Evolutionary conservation across 148 eudicot species (phyloP).

Genomic region (Dysphania ambrosioides): DNA sequence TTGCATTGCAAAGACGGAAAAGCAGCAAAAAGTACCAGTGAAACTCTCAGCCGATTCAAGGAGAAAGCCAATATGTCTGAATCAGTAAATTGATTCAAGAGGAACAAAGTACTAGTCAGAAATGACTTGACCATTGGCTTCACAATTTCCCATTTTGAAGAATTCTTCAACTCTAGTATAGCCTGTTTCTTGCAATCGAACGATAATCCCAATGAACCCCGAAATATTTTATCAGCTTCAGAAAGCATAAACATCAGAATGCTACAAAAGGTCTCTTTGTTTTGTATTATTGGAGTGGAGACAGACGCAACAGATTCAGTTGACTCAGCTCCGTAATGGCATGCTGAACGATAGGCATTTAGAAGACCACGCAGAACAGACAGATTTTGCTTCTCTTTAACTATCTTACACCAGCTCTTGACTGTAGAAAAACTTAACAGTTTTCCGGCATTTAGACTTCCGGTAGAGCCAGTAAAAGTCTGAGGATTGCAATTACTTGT

Average conservation of each 20-base stretch:
- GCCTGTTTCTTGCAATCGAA: conserved; percentile 54
- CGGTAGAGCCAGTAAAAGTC: conserved; percentile 30
- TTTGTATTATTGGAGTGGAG: conserved; percentile 37
- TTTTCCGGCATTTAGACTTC: conserved; percentile 31
- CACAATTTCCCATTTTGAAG: conserved; percentile 62
- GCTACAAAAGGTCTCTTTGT: conserved; percentile 51
- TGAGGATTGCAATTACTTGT: conserved; percentile 29
- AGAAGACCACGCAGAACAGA: conserved; percentile 60
- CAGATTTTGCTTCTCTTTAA: conserved; percentile 44
- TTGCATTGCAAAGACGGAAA: conserved; percentile 62
- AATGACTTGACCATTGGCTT: conserved; percentile 76
- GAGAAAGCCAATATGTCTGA: conserved; percentile 59
- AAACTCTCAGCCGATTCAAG: conserved; percentile 62
- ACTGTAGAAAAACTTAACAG: conserved; percentile 44
- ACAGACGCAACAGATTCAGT: conserved; percentile 21
- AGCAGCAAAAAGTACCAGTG: conserved; percentile 67
- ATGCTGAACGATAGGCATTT: conserved; percentile 78
- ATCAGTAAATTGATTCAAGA: conserved; percentile 76
- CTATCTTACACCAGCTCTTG: conserved; percentile 49
- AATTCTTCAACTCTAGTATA: conserved; percentile 48
- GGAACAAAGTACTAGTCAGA: conserved; percentile 69
- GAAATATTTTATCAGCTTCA: conserved; percentile 70
- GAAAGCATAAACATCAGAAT: conserved; percentile 62
- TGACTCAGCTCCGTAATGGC: conserved; percentile 73
- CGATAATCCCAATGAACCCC: conserved; percentile 48